A percentile compares a stretch with the other conserved stretches of the same genome.
phyloP scores from a whole-genome alignment of 2,329 filamentous ascomycete species.

The Davidsoniella virescens region DNA sequence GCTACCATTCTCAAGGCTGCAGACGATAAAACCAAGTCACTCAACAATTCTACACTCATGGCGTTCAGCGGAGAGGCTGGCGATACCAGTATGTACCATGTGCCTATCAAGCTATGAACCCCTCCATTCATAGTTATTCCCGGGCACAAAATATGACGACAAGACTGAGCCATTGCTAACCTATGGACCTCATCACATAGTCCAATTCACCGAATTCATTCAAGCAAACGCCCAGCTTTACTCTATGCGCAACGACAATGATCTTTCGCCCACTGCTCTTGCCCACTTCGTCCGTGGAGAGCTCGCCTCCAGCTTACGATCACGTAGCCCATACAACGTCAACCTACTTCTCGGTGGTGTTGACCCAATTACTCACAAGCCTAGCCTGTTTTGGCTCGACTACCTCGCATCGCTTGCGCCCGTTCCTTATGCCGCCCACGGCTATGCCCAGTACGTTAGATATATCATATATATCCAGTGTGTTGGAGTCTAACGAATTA shows the following conservation, averaged over 20 bases:
- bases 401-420: constrained; percentile 81
- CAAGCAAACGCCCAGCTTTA: constrained; percentile 97
- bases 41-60: constrained; percentile 91
- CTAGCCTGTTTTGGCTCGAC: constrained; percentile 90
- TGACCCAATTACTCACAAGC: constrained; percentile 80
- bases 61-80: constrained; percentile 92
- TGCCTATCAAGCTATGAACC: background rate
- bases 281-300: constrained; percentile 89
- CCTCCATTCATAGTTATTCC: background rate
- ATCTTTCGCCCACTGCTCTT: constrained; percentile 76
- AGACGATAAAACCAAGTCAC: constrained; percentile 86
- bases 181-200: constrained; percentile 28
- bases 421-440: constrained; percentile 89
- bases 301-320: constrained; percentile 78
- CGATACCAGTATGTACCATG: constrained; percentile 55
- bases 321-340: constrained; percentile 87
- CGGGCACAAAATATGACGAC: background rate
- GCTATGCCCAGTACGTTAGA: constrained; percentile 72
- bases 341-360: constrained; percentile 91
- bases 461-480: background rate
- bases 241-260: constrained; percentile 91
- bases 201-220: constrained; percentile 98
- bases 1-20: constrained; percentile 86
- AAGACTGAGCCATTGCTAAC: constrained; percentile 1
- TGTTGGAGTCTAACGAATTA: background rate